Conservation (phyloP, 352 stramenopile species). For the Phytophthora gonapodyides region DNA sequence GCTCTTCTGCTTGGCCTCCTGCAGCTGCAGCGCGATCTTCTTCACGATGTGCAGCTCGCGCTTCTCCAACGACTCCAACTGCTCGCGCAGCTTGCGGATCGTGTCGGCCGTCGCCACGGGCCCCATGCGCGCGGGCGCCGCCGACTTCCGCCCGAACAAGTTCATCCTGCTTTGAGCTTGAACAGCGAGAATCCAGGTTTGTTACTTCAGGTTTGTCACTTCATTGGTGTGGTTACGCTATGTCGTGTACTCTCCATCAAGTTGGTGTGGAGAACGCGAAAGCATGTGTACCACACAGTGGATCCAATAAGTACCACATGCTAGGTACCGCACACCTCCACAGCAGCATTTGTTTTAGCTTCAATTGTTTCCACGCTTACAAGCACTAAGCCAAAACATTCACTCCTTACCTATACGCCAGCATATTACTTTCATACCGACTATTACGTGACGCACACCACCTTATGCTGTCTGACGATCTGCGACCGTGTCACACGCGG, state of each 20-base stretch:
- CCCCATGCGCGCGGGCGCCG: constrained; percentile 52
- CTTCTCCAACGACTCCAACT: constrained; percentile 93
- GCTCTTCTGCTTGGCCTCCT: constrained; percentile 97
- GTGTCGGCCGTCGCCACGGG: constrained; percentile 83
- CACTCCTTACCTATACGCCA: background rate
- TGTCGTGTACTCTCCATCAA: background rate
- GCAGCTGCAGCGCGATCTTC: constrained; percentile 94
- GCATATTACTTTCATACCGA: background rate
- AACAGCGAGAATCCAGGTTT: constrained; percentile 15
- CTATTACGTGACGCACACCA: background rate
- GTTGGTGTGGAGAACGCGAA: background rate
- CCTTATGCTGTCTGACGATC: no score
- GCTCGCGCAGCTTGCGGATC: constrained; percentile 91
- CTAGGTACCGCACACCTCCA: background rate
- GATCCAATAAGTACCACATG: no score
- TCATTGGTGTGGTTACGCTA: background rate
- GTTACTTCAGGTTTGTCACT: no score
- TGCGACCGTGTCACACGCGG: constrained; percentile 11
- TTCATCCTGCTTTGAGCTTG: constrained; percentile 58
- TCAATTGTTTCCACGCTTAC: background rate
- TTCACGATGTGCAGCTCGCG: constrained; percentile 96
- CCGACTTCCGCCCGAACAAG: constrained; percentile 83
- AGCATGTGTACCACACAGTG: no score
- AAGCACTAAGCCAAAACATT: background rate
- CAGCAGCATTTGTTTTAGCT: background rate